phyloP scores from a whole-genome alignment of 192 early-diverging fungal genomes.

The Phlyctochytrium bullatum region DNA sequence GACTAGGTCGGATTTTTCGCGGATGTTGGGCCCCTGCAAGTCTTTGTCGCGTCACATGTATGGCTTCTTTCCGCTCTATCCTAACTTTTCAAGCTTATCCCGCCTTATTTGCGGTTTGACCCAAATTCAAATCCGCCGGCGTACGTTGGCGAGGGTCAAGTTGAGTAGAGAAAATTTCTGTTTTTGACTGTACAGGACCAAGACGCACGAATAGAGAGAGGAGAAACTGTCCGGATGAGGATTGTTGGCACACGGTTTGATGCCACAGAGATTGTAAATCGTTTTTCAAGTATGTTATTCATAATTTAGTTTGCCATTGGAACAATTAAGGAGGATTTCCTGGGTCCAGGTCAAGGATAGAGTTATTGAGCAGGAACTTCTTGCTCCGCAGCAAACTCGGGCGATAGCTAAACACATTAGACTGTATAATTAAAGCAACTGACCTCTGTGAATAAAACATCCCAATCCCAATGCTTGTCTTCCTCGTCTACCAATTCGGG shows the following conservation, averaged over 20 bases:
- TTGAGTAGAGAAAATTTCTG: constrained; percentile 1
- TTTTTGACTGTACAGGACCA: constrained; percentile 22
- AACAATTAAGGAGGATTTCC: constrained; percentile 96
- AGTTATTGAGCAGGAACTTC: background rate
- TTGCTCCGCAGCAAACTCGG: background rate
- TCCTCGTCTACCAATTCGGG: constrained; percentile 40
- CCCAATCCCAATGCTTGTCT: constrained; percentile 50
- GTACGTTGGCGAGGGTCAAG: constrained; percentile 76
- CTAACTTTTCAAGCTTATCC: constrained; percentile 65
- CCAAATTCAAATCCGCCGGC: constrained; percentile 81
- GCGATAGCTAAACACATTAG: background rate
- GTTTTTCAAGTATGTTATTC: constrained; percentile 9
- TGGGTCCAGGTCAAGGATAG: constrained; percentile 54
- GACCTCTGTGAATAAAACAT: constrained; percentile 39
- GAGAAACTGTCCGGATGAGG: constrained; percentile 78
- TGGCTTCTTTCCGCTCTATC: background rate
- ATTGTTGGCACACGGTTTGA: constrained; percentile 88
- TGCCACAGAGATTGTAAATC: constrained; percentile 87
- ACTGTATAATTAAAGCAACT: background rate
- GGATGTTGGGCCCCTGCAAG: constrained; percentile 88
- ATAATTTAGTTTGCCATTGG: constrained; percentile 81
- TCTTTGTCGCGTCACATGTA: constrained; percentile 85
- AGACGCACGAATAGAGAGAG: constrained; percentile 75
- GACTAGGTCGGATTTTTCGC: constrained; percentile 88
- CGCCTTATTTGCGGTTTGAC: constrained; percentile 87